A percentile compares a stretch with the other conserved stretches of the same genome.
These are phyloP conservation scores for Didymella arachidicola DNA, from an alignment of 2,329 filamentous ascomycete species.

Conservation along the genomic window DNA sequence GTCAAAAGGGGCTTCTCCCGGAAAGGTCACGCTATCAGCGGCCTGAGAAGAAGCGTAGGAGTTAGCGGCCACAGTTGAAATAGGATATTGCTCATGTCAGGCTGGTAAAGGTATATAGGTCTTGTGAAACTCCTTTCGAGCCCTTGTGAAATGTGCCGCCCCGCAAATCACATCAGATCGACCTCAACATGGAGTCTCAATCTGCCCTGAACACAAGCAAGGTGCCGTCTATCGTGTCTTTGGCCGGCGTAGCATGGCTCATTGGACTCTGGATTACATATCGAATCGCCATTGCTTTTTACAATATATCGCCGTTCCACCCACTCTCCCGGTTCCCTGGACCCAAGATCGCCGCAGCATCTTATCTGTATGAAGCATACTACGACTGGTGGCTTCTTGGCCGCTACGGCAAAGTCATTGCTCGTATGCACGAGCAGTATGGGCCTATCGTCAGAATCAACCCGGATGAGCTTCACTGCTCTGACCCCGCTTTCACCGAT, in stretches of 20 bases:
- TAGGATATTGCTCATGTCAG: slow-evolving; percentile 13
- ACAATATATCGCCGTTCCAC: slow-evolving; percentile 38
- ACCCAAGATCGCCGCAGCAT: slow-evolving; percentile 40
- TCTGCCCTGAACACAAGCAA: slow-evolving; percentile 21
- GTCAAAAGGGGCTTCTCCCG: slow-evolving; percentile 11
- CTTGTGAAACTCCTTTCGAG: slow-evolving; percentile 20
- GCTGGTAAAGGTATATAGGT: slow-evolving; percentile 23
- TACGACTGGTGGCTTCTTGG: slow-evolving; percentile 40
- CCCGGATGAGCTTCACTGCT: slow-evolving; percentile 45
- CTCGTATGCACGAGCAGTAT: slow-evolving; percentile 46
- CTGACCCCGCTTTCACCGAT: slow-evolving; percentile 44
- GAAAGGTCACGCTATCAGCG: slow-evolving; percentile 8
- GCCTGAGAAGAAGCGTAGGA: slow-evolving; percentile 3
- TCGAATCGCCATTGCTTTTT: slow-evolving; percentile 27
- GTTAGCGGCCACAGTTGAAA: slow-evolving; percentile 12
- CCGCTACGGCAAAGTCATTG: slow-evolving; percentile 46
- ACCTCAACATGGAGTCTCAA: slow-evolving; percentile 28
- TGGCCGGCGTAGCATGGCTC: slow-evolving; percentile 27
- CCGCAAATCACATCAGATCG: slow-evolving; percentile 5
- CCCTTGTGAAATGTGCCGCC: slow-evolving; percentile 17
- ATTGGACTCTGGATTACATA: slow-evolving; percentile 31
- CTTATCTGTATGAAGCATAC: slow-evolving; percentile 41
- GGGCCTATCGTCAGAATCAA: slow-evolving; percentile 45
- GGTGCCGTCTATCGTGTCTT: slow-evolving; percentile 21
- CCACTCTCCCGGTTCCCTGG: slow-evolving; percentile 39